Evolutionary conservation across 441 rosid genomes (phyloP), one percentile per base, ranked within the genome.

Genomic region (Erysimum cheiri): DNA sequence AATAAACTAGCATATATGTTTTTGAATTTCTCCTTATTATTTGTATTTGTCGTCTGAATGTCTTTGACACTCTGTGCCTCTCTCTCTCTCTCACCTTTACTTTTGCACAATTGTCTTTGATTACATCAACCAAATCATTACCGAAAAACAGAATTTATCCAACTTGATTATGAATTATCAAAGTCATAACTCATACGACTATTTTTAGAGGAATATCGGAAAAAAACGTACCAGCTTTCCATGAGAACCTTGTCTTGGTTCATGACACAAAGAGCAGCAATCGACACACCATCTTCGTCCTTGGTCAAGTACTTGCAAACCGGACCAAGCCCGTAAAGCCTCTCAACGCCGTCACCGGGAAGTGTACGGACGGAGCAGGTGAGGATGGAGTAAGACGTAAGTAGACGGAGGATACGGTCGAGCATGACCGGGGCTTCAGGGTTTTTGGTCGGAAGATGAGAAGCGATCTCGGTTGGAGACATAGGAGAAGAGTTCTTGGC

Each of bases 401-500:
- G 19, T n/a, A 43, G 8, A 17, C 47, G 47, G 13, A 43, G 47
- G 3, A 43, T 14, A 43, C 47, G 17, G 47, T 43, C 19, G 8
- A 43, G 47, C 13, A 43, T 5, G 47, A 43, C 7, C 12, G 47
- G 19, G n/a, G 47, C 47, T 43, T 43, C 47, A 0, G 47, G 47
- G 8, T 43, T 43, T 43, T 43, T 43, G 19, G 47, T 43, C 17
- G 47, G 19, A 3, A 43, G 47, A 43, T 43, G 47, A 8, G 47
- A 43, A 43, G 9, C 13, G 47, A 43, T 43, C 47, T 43, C 47
- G 4, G 57, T 15, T 0, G 73, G 48, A 14, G 73, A 69, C 64
- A 69, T 56, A 0, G 17, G 55, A 19, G 44, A 47, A 7, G 47
- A n/a, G 63, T 54, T 67, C 56, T 47, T 46, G 17, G 65, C 55